Evolutionary conservation across 2,329 filamentous ascomycete species (phyloP).

Genomic region (Penicillium brevicompactum): DNA sequence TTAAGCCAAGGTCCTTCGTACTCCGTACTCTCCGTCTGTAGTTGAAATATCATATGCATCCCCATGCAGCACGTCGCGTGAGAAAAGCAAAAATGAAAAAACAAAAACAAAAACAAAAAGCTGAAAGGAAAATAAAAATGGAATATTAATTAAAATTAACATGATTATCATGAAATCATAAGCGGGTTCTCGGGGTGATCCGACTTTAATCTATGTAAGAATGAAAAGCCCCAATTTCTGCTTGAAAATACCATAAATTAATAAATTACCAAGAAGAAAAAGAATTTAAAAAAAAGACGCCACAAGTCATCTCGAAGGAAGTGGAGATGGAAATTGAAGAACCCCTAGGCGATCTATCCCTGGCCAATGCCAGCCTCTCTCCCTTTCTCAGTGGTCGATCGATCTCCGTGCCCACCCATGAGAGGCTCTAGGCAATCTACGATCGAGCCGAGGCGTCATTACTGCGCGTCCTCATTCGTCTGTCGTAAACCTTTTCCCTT

Average conservation of each 20-base stretch:
- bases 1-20: neutral
- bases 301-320: conserved; percentile 26
- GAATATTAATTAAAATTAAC: neutral
- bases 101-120: neutral
- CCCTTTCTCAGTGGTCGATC: conserved; percentile 20
- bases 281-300: neutral
- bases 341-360: conserved; percentile 24
- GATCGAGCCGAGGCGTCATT: conserved; percentile 19
- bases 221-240: neutral
- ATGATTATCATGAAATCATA: neutral
- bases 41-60: conserved; percentile 39
- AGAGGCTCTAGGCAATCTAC: conserved; percentile 17
- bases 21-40: neutral
- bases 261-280: neutral
- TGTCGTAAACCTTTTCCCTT: neutral
- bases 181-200: conserved; percentile 1
- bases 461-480: neutral
- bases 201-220: conserved; percentile 2
- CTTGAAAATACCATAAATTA: neutral
- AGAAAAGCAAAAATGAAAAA: neutral
- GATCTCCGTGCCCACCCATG: conserved; percentile 24
- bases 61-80: conserved; percentile 3
- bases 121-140: neutral
- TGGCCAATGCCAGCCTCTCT: conserved; percentile 18
- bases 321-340: conserved; percentile 24